Evolutionary conservation across 345 rosid genomes (phyloP).

Genomic region (Eucalyptus paniculata): DNA sequence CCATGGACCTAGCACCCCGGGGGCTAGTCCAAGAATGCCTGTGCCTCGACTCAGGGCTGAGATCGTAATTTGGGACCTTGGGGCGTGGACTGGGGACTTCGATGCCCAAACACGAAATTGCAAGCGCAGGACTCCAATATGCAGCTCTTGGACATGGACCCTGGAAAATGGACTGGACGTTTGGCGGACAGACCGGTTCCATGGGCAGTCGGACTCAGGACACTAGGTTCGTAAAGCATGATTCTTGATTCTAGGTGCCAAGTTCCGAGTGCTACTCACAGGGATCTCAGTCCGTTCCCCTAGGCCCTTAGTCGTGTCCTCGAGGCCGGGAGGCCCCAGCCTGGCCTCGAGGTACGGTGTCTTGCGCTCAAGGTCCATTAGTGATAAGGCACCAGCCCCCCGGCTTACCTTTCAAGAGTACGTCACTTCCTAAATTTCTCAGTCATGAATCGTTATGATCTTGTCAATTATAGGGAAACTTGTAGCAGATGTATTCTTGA

Average conservation of each 20-base stretch:
- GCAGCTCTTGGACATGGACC: too few species aligned
- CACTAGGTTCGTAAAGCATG: neutral
- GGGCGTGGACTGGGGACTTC: neutral
- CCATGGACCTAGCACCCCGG: rapidly evolving
- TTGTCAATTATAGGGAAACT: neutral
- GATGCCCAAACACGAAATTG: neutral
- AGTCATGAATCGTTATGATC: neutral
- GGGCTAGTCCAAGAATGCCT: neutral
- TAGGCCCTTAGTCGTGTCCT: neutral
- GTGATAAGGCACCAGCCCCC: neutral
- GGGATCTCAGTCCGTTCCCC: neutral
- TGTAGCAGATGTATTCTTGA: neutral
- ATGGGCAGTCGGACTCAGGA: neutral
- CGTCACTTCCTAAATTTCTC: neutral
- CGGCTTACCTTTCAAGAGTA: neutral
- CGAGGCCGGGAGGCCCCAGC: rapidly evolving
- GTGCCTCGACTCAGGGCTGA: neutral
- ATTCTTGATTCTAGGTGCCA: neutral
- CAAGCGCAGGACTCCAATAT: too few species aligned
- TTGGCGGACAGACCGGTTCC: rapidly evolving
- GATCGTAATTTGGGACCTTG: neutral
- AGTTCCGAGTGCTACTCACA: neutral
- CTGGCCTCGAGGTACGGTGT: neutral
- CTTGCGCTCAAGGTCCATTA: neutral
- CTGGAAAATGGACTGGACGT: too few species aligned